Percentiles rank a stretch among this genome's conserved stretches.
phyloP scores from a whole-genome alignment of 257 asterid species.

The Gentiana macrophylla region DNA sequence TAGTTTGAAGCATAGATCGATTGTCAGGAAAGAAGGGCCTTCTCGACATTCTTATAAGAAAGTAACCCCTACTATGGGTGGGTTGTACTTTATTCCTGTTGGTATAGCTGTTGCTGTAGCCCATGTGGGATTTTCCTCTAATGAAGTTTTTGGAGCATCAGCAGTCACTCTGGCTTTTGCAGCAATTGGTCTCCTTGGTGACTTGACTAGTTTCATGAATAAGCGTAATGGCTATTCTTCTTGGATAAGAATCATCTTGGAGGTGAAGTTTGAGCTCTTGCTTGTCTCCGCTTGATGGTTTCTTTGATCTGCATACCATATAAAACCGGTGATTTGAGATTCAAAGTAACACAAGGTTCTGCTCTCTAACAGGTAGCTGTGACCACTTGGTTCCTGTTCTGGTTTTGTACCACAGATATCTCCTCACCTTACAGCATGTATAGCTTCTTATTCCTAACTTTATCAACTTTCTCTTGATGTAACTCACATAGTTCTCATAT shows the following conservation, averaged over 20 bases:
- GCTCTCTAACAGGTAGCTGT: conserved; percentile 53
- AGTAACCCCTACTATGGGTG: conserved; percentile 84
- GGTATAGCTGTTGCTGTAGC: conserved; percentile 71
- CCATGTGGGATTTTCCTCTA: conserved; percentile 53
- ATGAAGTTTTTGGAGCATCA: conserved; percentile 67
- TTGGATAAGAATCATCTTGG: conserved; percentile 52
- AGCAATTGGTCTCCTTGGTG: conserved; percentile 60
- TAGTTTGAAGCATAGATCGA: conserved; percentile 40
- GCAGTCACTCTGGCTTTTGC: conserved; percentile 61
- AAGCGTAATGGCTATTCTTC: conserved; percentile 36
- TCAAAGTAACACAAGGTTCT: conserved; percentile 16
- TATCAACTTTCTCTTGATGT: conserved; percentile 55
- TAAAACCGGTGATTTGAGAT: neutral
- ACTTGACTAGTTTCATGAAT: conserved; percentile 34
- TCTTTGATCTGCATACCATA: conserved; percentile 3
- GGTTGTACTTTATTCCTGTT: conserved; percentile 68
- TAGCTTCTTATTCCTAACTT: conserved; percentile 58
- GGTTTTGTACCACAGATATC: conserved; percentile 57
- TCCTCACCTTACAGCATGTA: conserved; percentile 46
- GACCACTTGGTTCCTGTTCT: conserved; percentile 61
- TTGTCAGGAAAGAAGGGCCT: conserved; percentile 40
- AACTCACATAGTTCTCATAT: conserved; percentile 26
- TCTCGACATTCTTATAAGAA: conserved; percentile 43
- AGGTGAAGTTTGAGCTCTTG: conserved; percentile 40
- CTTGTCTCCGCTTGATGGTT: conserved; percentile 4